Conservation (phyloP, 2,329 filamentous ascomycete genomes). For the Pseudohalonectria lignicola region DNA sequence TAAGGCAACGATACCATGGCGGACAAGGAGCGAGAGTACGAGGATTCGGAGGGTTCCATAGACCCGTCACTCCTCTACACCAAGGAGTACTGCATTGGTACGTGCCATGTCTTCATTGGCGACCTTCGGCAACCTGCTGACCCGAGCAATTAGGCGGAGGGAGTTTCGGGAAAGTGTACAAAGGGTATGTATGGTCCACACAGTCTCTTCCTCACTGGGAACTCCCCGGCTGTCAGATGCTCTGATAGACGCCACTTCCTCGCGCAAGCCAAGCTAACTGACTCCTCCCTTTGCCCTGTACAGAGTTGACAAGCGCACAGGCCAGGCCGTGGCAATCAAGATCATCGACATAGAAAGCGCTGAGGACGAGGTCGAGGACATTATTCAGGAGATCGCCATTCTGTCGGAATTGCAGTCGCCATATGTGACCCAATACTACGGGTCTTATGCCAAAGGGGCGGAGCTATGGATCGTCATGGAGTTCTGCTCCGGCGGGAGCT, state of each 20-base stretch:
- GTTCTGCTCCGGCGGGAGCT: constrained; percentile 94
- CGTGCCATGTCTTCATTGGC: constrained; percentile 16
- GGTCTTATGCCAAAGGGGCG: constrained; percentile 89
- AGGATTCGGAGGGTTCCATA: constrained; percentile 41
- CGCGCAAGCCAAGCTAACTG: not conserved
- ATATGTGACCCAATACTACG: constrained; percentile 96
- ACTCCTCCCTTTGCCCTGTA: constrained; percentile 3
- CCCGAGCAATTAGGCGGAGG: constrained; percentile 58
- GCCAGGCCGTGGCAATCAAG: constrained; percentile 94
- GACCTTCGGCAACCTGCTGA: constrained; percentile 10
- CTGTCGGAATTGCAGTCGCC: constrained; percentile 91
- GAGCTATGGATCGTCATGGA: constrained; percentile 99
- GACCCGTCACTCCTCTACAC: constrained; percentile 90
- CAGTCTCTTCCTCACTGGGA: constrained; percentile 2
- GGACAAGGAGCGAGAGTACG: constrained; percentile 34
- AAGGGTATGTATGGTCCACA: constrained; percentile 52
- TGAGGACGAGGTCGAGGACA: constrained; percentile 98
- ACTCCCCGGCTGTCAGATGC: too few species aligned
- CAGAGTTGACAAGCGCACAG: constrained; percentile 85
- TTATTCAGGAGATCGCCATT: constrained; percentile 97
- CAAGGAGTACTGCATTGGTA: constrained; percentile 83
- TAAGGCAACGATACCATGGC: constrained; percentile 29
- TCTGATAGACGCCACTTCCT: too few species aligned
- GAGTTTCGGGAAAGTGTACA: constrained; percentile 98
- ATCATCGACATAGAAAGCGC: constrained; percentile 98